Conservation (phyloP, 345 rosid genomes). For the Streptanthus diversifolius region DNA sequence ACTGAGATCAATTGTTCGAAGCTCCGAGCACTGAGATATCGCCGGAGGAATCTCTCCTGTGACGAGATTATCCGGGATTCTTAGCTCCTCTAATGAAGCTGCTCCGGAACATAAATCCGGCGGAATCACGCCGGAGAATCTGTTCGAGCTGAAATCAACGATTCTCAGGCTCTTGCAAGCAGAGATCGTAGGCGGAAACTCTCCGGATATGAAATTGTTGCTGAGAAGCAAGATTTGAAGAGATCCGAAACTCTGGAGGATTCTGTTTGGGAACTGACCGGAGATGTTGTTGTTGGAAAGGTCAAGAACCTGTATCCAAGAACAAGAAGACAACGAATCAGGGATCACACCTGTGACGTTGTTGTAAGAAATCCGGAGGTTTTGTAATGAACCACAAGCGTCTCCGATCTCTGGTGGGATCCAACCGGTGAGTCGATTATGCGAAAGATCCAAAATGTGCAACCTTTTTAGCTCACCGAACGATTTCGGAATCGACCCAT, state of each 20-base stretch:
- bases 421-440: constrained; percentile 74
- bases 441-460: constrained; percentile 74
- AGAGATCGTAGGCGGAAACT: constrained; percentile 69
- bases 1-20: constrained; percentile 74
- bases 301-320: constrained; percentile 65
- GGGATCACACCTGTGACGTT: constrained; percentile 82
- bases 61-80: constrained; percentile 76
- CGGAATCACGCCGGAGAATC: constrained; percentile 68
- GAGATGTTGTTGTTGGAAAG: constrained; percentile 84
- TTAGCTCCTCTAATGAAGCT: constrained; percentile 65
- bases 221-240: constrained; percentile 66
- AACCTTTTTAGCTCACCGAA: constrained; percentile 51
- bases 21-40: constrained; percentile 73
- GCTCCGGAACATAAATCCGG: constrained; percentile 84
- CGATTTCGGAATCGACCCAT: constrained; percentile 64
- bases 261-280: constrained; percentile 62
- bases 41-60: constrained; percentile 67
- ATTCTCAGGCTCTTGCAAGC: constrained; percentile 59
- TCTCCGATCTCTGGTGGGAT: constrained; percentile 75
- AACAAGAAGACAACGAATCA: constrained; percentile 56
- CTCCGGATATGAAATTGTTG: constrained; percentile 63
- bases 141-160: constrained; percentile 76
- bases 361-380: constrained; percentile 61
- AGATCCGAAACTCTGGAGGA: constrained; percentile 54
- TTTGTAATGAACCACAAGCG: constrained; percentile 57